These are phyloP conservation scores for Beauveria sp. DNA, from an alignment of 2,329 filamentous ascomycete species.

Conservation along the genomic window DNA sequence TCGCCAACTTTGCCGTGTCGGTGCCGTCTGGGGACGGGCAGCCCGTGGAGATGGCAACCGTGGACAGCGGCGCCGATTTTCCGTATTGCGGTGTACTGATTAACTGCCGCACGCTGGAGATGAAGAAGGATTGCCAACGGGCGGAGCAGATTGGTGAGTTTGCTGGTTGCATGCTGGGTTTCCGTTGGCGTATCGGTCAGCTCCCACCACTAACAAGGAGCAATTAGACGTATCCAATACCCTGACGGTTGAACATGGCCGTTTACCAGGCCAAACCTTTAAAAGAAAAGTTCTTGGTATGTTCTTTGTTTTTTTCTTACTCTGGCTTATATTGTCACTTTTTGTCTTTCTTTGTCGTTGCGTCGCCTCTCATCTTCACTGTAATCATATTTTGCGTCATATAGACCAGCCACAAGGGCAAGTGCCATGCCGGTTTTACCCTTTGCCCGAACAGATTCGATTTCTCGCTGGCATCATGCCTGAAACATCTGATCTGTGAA, in stretches of 20 bases:
- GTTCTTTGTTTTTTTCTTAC: constrained; percentile 15
- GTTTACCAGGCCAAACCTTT: constrained; percentile 67
- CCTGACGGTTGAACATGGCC: constrained; percentile 70
- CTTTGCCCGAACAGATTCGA: no score
- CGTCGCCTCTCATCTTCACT: no score
- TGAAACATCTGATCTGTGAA: no score
- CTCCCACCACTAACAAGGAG: background rate
- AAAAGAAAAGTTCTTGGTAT: constrained; percentile 68
- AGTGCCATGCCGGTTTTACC: no score
- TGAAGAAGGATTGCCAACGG: constrained; percentile 60
- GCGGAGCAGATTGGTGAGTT: constrained; percentile 42
- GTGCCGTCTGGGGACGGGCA: constrained; percentile 30
- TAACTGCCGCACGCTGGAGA: constrained; percentile 64
- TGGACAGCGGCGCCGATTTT: constrained; percentile 45
- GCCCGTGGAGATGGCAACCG: constrained; percentile 35
- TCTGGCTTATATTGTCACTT: background rate
- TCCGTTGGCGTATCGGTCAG: background rate
- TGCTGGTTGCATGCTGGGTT: background rate
- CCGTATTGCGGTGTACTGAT: constrained; percentile 85
- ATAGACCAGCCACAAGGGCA: no score
- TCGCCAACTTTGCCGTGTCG: constrained; percentile 71
- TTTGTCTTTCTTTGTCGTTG: background rate
- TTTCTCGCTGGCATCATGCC: no score
- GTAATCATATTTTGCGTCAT: no score
- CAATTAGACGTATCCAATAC: constrained; percentile 50